Base-by-base conservation (phyloP, 2,329 filamentous ascomycete species). In the Beauveria scarabaeidicola region DNA sequence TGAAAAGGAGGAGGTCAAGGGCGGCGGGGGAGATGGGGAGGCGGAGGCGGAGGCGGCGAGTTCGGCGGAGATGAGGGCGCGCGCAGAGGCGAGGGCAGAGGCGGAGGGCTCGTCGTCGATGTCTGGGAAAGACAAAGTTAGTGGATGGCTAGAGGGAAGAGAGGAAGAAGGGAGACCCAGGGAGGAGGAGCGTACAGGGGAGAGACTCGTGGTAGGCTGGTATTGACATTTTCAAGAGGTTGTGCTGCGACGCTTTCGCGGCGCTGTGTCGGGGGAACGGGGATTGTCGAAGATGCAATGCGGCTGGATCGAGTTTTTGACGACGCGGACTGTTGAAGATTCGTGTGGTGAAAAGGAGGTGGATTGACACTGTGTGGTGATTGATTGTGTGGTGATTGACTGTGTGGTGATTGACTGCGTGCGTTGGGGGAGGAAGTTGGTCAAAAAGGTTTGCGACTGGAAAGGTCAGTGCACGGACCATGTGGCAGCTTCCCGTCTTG, bases 61-160 rank as follows among this genome's bases (percentile, higher is more conserved):
- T 69, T 95, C 90, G 68, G 82, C 76, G 62, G 80, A 71, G 66
- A 97, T 87, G 64, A 93, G 83, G 63, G 83, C 76, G 72, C 85
- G 78, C 60, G 91, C 90, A 63, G 84, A 81, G 60, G 80, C 75
- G 68, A 89, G 84, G 67, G 85, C 83, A 54, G 77, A 66, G 21
- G 80, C 70, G 6, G 87, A 86, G 44, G 88, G 88, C 57, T 88
- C 83, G 19, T 79, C 69, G 75, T 99, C 93, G 72, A 97, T 88
- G 75, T 96, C 91, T 95, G 72, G 32, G 21, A 29, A 17, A 10
- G 11, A 36, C n/a, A 41, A 36, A 47, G 57, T 65, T 43, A 60
- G 58, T 64, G 67, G 47, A 11, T 46, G 23, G 19, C 43, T 52
- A 46, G 5, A 36, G 11, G 11, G 2, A 36, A 6, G 32, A 36